Evolutionary conservation across 2,329 filamentous ascomycete genomes (phyloP), one percentile per base, ranked within the genome.

Genomic region (Cladosporium colombiae): DNA sequence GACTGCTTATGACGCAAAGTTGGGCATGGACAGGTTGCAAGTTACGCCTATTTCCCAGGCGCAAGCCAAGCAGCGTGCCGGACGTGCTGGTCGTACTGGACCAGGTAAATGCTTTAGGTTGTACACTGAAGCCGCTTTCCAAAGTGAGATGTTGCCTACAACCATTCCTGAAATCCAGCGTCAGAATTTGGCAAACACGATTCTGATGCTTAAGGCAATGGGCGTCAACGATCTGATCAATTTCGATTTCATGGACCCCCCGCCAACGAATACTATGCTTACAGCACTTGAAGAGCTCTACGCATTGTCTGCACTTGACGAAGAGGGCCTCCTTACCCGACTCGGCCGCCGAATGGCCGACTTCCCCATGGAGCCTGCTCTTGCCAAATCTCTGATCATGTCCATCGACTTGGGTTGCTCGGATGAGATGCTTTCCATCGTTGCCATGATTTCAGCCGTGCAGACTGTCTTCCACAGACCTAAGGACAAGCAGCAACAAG

Each of bases 221-320:
- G 95, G 96, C 3, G 98, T 99, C 78, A 98, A 99, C 75, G 95
- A 99, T 75, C 83, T 99, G 1, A 84, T 99, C 14, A 93, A 96
- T 75, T 99, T 99, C 74, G 94, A 98, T 79, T 99, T 99, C 74
- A 98, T 99, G 94, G 95, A 99, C 74, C 93, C 95, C 0, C 95
- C 95, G 0, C 95, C 95, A 0, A 95, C 95, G 33, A 97, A 98
- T 74, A 98, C 95, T 14, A 97, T 98, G 92, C 85, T 99, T 69
- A 96, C 93, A 59, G 95, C 95, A 0, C 82, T 99, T 3, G 96
- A 99, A 79, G 95, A 98, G 76, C 84, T 99, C 0, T 99, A 99
- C 74, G 92, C 93, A 0, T 82, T 99, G 13, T 92, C 90, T 3
- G 94, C 94, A 0, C 84, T 99, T 0, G 95, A 99, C 70, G 94